A percentile compares a stretch with the other conserved stretches of the same genome.
phyloP scores from a whole-genome alignment of 495 filamentous ascomycete genomes.

The Pseudomonodictys pantanalensis region DNA sequence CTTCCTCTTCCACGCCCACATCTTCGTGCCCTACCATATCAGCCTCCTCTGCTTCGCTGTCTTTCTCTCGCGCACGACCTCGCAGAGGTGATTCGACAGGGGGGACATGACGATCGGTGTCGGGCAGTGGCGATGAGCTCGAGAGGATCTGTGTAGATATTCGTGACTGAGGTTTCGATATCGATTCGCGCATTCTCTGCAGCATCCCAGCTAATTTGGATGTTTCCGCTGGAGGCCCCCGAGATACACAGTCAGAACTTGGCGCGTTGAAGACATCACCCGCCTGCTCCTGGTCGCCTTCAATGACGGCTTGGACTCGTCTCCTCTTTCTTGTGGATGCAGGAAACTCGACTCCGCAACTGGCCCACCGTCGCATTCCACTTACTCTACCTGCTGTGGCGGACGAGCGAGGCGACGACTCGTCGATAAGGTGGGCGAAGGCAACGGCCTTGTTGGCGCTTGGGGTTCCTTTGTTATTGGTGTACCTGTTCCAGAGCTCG shows the following conservation, averaged over 20 bases:
- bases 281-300: constrained; percentile 30
- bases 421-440: constrained; percentile 39
- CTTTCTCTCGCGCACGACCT: constrained; percentile 29
- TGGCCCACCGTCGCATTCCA: constrained; percentile 47
- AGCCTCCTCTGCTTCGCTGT: neutral
- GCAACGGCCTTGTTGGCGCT: constrained; percentile 26
- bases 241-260: constrained; percentile 41
- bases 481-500: constrained; percentile 85
- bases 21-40: neutral
- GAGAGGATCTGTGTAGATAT: constrained; percentile 37
- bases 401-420: constrained; percentile 40
- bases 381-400: constrained; percentile 37
- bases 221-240: constrained; percentile 47
- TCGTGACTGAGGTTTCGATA: constrained; percentile 39
- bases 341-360: constrained; percentile 69
- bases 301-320: constrained; percentile 39
- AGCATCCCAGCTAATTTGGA: constrained; percentile 62
- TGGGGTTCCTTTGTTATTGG: constrained; percentile 25
- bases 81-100: constrained; percentile 51
- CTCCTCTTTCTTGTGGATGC: constrained; percentile 51
- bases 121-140: constrained; percentile 57
- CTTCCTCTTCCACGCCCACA: constrained; percentile 16
- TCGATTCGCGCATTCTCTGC: constrained; percentile 63
- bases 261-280: constrained; percentile 48
- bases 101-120: constrained; percentile 40